Evolutionary conservation across 495 filamentous ascomycete genomes (phyloP).

Genomic region (Daldinia grandis): DNA sequence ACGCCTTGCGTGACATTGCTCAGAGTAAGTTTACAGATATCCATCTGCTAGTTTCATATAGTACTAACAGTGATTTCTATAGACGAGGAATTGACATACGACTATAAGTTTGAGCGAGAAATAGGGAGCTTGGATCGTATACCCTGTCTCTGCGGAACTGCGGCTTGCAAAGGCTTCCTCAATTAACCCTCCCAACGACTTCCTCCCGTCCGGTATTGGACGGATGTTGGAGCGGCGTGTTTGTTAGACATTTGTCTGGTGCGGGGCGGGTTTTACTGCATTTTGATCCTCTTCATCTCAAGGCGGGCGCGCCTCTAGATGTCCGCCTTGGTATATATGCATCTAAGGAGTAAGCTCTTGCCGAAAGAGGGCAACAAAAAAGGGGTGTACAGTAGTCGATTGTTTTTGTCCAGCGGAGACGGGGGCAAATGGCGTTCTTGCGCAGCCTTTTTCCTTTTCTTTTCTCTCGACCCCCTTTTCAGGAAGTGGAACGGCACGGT

Average conservation of each 20-base stretch:
- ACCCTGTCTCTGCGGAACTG: constrained; percentile 94
- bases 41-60: neutral
- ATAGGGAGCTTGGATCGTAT: constrained; percentile 94
- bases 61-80: constrained; percentile 55
- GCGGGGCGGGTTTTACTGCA: constrained; percentile 30
- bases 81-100: constrained; percentile 99
- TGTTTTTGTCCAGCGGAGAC: constrained; percentile 6
- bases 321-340: constrained; percentile 37
- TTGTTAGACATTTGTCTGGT: constrained; percentile 18
- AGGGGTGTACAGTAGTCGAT: constrained; percentile 34
- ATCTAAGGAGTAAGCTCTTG: constrained; percentile 28
- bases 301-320: constrained; percentile 26
- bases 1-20: constrained; percentile 92
- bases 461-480: neutral
- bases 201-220: neutral
- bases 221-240: constrained; percentile 10
- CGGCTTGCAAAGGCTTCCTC: constrained; percentile 97
- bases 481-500: constrained; percentile 16
- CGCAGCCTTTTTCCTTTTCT: constrained; percentile 4
- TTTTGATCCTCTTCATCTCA: constrained; percentile 28
- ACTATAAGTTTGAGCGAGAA: constrained; percentile 99
- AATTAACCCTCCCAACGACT: constrained; percentile 66
- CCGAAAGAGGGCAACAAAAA: constrained; percentile 3
- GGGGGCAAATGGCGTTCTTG: constrained; percentile 28
- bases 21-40: constrained; percentile 72